These are phyloP conservation scores for Penicillium polonicum DNA, from an alignment of 2,329 filamentous ascomycete species.

Conservation along the genomic window DNA sequence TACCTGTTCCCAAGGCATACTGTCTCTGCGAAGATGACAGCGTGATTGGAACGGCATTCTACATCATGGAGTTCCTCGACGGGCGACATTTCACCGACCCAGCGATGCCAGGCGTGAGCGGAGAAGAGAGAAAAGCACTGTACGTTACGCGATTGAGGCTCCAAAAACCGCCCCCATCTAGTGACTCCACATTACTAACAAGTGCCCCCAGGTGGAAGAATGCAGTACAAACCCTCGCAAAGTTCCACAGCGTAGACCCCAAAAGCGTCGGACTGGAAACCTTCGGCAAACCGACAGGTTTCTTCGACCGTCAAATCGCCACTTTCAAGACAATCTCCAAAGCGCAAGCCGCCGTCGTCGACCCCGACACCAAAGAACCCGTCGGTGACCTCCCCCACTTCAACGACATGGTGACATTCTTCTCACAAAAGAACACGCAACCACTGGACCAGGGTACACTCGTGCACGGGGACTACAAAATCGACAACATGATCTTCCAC, in stretches of 20 bases:
- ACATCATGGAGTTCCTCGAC: slow-evolving; percentile 94
- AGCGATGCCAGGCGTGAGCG: slow-evolving; percentile 68
- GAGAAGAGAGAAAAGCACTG: slow-evolving; percentile 71
- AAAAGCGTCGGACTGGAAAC: slow-evolving; percentile 64
- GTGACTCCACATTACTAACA: background rate
- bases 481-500: slow-evolving; percentile 87
- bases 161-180: slow-evolving; percentile 3
- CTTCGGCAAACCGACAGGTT: slow-evolving; percentile 73
- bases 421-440: slow-evolving; percentile 66
- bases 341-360: slow-evolving; percentile 71
- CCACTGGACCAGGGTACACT: slow-evolving; percentile 75
- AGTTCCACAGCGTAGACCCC: slow-evolving; percentile 74
- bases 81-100: slow-evolving; percentile 93
- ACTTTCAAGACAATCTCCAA: slow-evolving; percentile 78
- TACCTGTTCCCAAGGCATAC: slow-evolving; percentile 80
- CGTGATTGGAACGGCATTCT: slow-evolving; percentile 87
- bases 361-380: slow-evolving; percentile 71
- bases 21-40: slow-evolving; percentile 79
- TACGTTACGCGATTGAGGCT: slow-evolving; percentile 35
- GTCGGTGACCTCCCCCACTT: slow-evolving; percentile 86
- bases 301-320: slow-evolving; percentile 80
- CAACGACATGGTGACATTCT: slow-evolving; percentile 75
- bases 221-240: slow-evolving; percentile 78
- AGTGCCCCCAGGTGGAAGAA: slow-evolving; percentile 66
- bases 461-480: slow-evolving; percentile 96